A percentile compares a stretch with the other conserved stretches of the same genome.
Evolutionary conservation across 306 rosid species (phyloP).

Genomic region (Bauhinia variegata): DNA sequence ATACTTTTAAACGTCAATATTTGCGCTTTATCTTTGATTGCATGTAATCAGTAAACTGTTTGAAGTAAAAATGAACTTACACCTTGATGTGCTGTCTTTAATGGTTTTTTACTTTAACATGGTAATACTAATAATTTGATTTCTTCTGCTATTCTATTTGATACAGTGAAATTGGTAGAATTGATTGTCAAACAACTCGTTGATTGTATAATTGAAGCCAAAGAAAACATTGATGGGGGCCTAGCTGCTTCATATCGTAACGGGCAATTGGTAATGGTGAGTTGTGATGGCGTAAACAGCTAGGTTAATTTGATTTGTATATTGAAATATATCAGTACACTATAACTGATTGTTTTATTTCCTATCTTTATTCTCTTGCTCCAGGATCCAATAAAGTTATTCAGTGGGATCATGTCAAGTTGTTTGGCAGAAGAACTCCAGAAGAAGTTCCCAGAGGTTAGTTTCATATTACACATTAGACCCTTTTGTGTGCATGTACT

Average conservation of each 20-base stretch:
- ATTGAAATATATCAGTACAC: constrained; percentile 1
- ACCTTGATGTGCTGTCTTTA: constrained; percentile 10
- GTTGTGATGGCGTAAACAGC: constrained; percentile 14
- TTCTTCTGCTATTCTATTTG: constrained; percentile 28
- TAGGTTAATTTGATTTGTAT: constrained; percentile 4
- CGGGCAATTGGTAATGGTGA: constrained; percentile 49
- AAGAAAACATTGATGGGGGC: constrained; percentile 77
- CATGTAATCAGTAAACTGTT: constrained; percentile 5
- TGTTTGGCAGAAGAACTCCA: constrained; percentile 60
- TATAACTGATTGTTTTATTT: constrained; percentile 4
- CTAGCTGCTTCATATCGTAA: constrained; percentile 54
- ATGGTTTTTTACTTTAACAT: constrained; percentile 14
- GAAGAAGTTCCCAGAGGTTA: constrained; percentile 64
- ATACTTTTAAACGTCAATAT: neutral
- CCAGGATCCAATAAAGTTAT: constrained; percentile 64
- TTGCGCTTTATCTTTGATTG: constrained; percentile 2
- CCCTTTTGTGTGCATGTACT: constrained; percentile 20
- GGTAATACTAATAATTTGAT: constrained; percentile 23
- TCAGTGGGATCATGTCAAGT: constrained; percentile 55
- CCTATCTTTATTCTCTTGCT: constrained; percentile 15
- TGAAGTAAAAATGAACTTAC: neutral
- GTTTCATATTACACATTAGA: constrained; percentile 33
- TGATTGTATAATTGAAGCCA: constrained; percentile 61
- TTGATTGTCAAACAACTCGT: constrained; percentile 61
- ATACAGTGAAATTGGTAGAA: constrained; percentile 51